phyloP scores from a whole-genome alignment of 1,139 yeast species.

The Geotrichum reessii region DNA sequence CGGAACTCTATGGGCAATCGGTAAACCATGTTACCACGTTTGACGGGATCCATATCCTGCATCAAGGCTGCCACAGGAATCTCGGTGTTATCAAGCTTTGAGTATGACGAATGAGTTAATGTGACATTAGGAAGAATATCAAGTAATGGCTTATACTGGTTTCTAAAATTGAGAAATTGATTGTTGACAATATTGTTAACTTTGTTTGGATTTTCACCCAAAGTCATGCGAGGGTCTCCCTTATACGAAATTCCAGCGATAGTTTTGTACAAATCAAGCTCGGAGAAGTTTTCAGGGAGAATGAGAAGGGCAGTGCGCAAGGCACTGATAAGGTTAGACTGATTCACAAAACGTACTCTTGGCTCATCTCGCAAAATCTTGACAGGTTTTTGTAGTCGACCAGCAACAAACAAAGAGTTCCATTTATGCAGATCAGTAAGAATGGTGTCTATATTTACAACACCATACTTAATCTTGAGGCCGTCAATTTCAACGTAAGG shows the following conservation, averaged over 20 bases:
- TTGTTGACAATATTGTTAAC: conserved; percentile 76
- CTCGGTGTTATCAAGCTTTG: conserved; percentile 22
- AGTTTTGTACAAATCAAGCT: conserved; percentile 61
- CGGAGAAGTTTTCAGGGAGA: conserved; percentile 51
- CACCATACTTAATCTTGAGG: conserved; percentile 76
- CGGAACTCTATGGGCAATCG: conserved; percentile 52
- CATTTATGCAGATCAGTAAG: conserved; percentile 70
- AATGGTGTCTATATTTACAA: conserved; percentile 57
- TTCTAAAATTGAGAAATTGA: conserved; percentile 63
- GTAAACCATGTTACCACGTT: conserved; percentile 38
- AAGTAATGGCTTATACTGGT: conserved; percentile 67
- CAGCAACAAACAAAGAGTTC: conserved; percentile 83
- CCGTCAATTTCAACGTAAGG: conserved; percentile 72
- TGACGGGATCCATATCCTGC: conserved; percentile 36
- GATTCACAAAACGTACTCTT: conserved; percentile 59
- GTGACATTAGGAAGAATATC: conserved; percentile 41
- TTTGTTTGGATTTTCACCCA: conserved; percentile 89
- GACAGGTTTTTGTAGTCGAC: conserved; percentile 92
- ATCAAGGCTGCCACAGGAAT: conserved; percentile 30
- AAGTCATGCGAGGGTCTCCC: conserved; percentile 83
- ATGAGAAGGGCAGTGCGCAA: conserved; percentile 65
- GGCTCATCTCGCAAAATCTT: conserved; percentile 62
- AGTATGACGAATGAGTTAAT: conserved; percentile 23
- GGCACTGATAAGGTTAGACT: conserved; percentile 72
- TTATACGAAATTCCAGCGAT: conserved; percentile 77